Conservation (phyloP, 2,329 filamentous ascomycete species). For the Xylaria sp. region DNA sequence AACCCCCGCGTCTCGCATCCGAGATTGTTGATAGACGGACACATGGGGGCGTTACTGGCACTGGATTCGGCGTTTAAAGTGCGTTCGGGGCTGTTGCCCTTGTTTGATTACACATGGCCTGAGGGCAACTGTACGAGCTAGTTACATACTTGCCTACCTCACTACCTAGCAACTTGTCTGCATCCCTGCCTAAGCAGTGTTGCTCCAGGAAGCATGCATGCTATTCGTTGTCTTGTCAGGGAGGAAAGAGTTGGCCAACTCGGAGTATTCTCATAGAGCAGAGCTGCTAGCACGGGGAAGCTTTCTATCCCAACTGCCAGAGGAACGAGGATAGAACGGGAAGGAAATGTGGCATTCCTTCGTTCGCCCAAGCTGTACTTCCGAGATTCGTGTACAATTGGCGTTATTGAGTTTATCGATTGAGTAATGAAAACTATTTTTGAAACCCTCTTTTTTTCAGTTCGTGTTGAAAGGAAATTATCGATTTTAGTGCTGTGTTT, state of each 20-base stretch:
- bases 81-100: neutral
- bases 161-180: neutral
- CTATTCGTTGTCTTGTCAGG: neutral
- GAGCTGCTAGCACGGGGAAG: neutral
- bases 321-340: neutral
- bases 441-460: too few species aligned
- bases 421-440: neutral
- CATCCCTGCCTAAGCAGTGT: neutral
- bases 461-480: too few species aligned
- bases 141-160: neutral
- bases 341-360: neutral
- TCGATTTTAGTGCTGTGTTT: too few species aligned
- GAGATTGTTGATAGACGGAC: conserved; percentile 3
- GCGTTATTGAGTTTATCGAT: neutral
- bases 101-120: conserved; percentile 9
- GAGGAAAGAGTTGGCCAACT: neutral
- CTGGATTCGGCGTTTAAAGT: conserved; percentile 19
- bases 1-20: neutral
- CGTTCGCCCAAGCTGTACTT: neutral
- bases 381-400: neutral
- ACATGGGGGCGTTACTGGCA: neutral
- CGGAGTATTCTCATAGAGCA: neutral
- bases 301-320: neutral
- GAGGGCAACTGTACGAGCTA: neutral
- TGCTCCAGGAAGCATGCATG: neutral